A percentile compares a stretch with the other conserved stretches of the same genome.
phyloP scores from a whole-genome alignment of 2,329 filamentous ascomycete species.

The Fusarium zealandicum region DNA sequence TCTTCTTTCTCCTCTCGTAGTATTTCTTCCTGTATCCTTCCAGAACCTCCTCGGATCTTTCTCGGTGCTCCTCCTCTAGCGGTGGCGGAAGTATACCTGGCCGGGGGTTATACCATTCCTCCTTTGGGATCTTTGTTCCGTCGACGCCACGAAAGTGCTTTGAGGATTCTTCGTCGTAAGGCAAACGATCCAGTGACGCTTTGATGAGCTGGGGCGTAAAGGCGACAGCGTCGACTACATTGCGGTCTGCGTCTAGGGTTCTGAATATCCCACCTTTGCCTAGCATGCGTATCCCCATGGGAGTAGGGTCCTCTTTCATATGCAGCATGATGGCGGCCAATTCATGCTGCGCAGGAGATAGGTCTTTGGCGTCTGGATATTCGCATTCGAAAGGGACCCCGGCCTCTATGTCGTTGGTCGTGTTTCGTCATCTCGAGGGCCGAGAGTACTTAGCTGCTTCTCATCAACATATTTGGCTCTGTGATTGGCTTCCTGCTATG shows the following conservation, averaged over 20 bases:
- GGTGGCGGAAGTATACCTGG: neutral
- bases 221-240: slow-evolving; percentile 22
- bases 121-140: slow-evolving; percentile 44
- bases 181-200: slow-evolving; percentile 21
- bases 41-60: neutral
- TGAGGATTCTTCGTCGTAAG: slow-evolving; percentile 9
- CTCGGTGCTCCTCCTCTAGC: neutral
- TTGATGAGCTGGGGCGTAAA: slow-evolving; percentile 20
- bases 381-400: neutral
- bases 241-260: slow-evolving; percentile 22
- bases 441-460: too few species aligned
- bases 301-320: neutral
- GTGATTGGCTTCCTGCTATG: too few species aligned
- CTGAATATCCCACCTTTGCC: slow-evolving; percentile 30
- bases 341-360: neutral
- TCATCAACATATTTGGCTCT: too few species aligned
- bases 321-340: neutral
- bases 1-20: neutral
- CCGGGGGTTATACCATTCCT: slow-evolving; percentile 4
- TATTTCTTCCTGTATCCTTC: neutral
- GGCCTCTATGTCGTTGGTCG: too few species aligned
- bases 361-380: slow-evolving; percentile 2
- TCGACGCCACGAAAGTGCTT: slow-evolving; percentile 20
- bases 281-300: slow-evolving; percentile 13
- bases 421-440: too few species aligned